Evolutionary conservation across 345 rosid genomes (phyloP), one percentile per base, ranked within the genome.

Genomic region (Hypericum perforatum): DNA sequence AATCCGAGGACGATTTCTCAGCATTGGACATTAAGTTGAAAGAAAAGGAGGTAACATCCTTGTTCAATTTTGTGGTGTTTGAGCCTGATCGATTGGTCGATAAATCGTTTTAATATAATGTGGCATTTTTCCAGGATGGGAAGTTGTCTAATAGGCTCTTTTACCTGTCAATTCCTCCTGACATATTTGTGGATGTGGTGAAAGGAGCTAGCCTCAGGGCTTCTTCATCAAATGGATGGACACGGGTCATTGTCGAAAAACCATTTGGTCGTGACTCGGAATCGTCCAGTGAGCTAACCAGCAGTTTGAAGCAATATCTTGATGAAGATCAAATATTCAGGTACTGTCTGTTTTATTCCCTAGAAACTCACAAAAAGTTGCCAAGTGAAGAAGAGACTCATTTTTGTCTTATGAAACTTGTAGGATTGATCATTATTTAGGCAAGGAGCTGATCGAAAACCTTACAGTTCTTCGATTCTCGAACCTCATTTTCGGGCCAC

Each of bases 381-480:
- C 10, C 43, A 36, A 9, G 15, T 12, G n/a, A 8, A 11, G 5
- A 11, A 6, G 11, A 45, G 49, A 46, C 7, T 64, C 42, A 60
- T 44, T 16, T 16, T n/a, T 54, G 36, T 43, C 37, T 41, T 39
- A n/a, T 7, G 6, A 37, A 37, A 43, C 54, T n/a, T 62, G 7
- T 69, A 89, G 95, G 81, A 86, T 90, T 67, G 89, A 86, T 52
- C 95, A 86, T 69, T 86, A 90, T 70, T 63, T 90, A 76, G 97
- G 97, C 11, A 86, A 90, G 66, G 96, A 90, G 70, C 87, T 90
- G 3, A 91, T 90, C n/a, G 96, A 86, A 78, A 90, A 90, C 63
- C 78, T 90, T 11, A 84, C 94, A 0, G 91, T 90, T 56, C 97
- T 90, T 67, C 86, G 96, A 5, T 90, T 84, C 74, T 84, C 96